Evolutionary conservation across 2,329 filamentous ascomycete genomes (phyloP).

Genomic region (Tympanopsis confertula): DNA sequence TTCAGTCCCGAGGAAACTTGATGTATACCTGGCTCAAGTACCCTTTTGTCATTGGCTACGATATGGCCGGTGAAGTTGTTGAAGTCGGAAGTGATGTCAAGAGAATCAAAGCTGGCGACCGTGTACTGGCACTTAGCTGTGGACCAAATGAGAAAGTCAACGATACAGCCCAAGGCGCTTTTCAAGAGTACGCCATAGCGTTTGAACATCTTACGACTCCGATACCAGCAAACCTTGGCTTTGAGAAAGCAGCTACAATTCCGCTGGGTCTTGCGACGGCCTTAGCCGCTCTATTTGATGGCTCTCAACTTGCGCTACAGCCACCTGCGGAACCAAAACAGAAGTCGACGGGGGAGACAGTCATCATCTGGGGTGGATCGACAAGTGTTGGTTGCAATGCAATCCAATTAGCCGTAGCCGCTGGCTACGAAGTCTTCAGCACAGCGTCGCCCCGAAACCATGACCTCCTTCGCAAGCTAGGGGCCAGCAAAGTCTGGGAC

Average conservation of each 20-base stretch:
- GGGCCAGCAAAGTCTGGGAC: slow-evolving; percentile 30
- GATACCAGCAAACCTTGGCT: slow-evolving; percentile 11
- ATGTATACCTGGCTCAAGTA: slow-evolving; percentile 5
- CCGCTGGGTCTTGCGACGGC: slow-evolving; percentile 16
- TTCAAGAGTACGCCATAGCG: slow-evolving; percentile 13
- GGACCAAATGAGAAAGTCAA: no score
- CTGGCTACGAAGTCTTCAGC: slow-evolving; percentile 31
- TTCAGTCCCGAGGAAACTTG: slow-evolving; percentile 12
- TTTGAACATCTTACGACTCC: slow-evolving; percentile 6
- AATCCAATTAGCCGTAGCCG: slow-evolving; percentile 29
- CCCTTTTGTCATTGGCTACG: slow-evolving; percentile 11
- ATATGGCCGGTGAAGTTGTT: slow-evolving; percentile 10
- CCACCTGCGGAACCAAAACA: slow-evolving; percentile 4
- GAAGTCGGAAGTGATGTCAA: slow-evolving; percentile 6
- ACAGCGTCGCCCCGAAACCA: slow-evolving; percentile 29
- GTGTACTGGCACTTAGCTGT: slow-evolving; percentile 10
- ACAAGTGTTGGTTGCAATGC: slow-evolving; percentile 30
- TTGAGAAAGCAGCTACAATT: slow-evolving; percentile 11
- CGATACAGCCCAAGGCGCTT: slow-evolving; percentile 6
- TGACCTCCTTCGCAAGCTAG: slow-evolving; percentile 27
- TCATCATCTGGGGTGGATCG: slow-evolving; percentile 39
- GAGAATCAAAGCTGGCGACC: slow-evolving; percentile 13
- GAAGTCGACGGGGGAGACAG: slow-evolving; percentile 8
- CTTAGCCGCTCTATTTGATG: slow-evolving; percentile 11
- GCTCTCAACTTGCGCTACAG: slow-evolving; percentile 8